phyloP scores from a whole-genome alignment of 768 basidiomycete species.

The Neoboletus magnificus region DNA sequence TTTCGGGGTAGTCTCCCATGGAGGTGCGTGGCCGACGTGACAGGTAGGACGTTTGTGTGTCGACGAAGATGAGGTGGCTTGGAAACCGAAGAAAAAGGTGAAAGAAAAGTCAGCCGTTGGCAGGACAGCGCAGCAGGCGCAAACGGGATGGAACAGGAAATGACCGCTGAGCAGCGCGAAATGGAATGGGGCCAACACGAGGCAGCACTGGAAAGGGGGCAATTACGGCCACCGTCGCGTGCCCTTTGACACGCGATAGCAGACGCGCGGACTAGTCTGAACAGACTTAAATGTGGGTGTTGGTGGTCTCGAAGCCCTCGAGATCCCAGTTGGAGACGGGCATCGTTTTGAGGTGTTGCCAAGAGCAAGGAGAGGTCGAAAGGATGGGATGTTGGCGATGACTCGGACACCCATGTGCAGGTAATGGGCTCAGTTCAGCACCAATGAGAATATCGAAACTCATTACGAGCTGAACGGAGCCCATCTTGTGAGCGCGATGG shows the following conservation, averaged over 20 bases:
- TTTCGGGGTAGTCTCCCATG: conserved; percentile 28
- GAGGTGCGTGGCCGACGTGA: neutral
- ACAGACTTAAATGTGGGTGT: neutral
- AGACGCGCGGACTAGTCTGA: neutral
- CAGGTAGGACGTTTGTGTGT: neutral
- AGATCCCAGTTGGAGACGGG: neutral
- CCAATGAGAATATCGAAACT: neutral
- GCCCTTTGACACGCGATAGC: conserved; percentile 13
- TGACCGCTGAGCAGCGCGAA: conserved; percentile 12
- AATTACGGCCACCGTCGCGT: conserved; percentile 13
- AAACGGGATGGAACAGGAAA: conserved; percentile 24
- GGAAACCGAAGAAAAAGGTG: neutral
- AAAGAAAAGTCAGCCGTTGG: conserved; percentile 2
- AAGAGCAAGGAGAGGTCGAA: too few species aligned
- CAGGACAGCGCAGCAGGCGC: conserved; percentile 21
- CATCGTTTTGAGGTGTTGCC: neutral
- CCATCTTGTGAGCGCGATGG: neutral
- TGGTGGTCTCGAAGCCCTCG: neutral
- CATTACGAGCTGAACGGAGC: neutral
- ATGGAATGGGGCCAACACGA: conserved; percentile 27
- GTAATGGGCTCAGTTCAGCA: neutral
- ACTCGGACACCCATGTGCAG: neutral
- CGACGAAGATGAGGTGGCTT: neutral
- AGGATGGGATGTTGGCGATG: neutral
- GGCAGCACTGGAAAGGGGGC: conserved; percentile 29